Percentiles rank a stretch among this genome's conserved stretches.
These are phyloP conservation scores for Fraxinus baroniana DNA, from an alignment of 305 asterid species.

Conservation along the genomic window DNA sequence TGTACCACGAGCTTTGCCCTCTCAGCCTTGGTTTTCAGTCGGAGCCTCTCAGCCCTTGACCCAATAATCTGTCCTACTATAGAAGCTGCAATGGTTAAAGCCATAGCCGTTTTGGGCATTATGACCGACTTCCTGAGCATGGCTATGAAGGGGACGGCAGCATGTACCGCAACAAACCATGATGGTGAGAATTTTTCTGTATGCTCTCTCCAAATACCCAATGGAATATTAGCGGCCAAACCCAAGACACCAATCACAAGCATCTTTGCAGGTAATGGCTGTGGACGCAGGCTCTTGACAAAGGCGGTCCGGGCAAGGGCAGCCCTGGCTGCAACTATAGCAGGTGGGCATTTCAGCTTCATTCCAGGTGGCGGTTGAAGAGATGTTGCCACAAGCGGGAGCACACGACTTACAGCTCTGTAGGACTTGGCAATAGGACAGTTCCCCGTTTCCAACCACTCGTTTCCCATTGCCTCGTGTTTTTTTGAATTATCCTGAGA, in stretches of 20 bases:
- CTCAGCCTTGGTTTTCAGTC: conserved; percentile 50
- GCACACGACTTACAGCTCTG: conserved; percentile 60
- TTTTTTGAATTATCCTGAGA: conserved; percentile 56
- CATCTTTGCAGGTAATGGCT: conserved; percentile 68
- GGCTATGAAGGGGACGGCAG: conserved; percentile 83
- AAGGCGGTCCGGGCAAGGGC: conserved; percentile 74
- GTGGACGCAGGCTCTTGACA: conserved; percentile 68
- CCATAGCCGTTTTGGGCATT: conserved; percentile 89
- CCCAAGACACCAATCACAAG: conserved; percentile 66
- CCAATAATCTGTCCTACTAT: conserved; percentile 73
- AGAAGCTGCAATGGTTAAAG: conserved; percentile 71
- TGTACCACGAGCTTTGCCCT: conserved; percentile 32
- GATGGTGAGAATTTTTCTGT: conserved; percentile 60
- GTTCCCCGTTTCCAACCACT: conserved; percentile 72
- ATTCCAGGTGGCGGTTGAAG: conserved; percentile 65
- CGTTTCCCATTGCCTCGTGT: conserved; percentile 70
- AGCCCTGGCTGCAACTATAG: conserved; percentile 82
- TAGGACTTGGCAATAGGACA: conserved; percentile 85
- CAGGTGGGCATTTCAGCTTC: conserved; percentile 74
- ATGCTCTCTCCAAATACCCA: conserved; percentile 81
- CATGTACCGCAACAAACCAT: conserved; percentile 84
- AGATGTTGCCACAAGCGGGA: conserved; percentile 68
- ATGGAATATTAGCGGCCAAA: conserved; percentile 68
- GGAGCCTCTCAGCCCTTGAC: conserved; percentile 72
- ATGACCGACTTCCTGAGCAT: conserved; percentile 82